Conservation (phyloP, 257 asterid species). For the Solanum virginianum region DNA sequence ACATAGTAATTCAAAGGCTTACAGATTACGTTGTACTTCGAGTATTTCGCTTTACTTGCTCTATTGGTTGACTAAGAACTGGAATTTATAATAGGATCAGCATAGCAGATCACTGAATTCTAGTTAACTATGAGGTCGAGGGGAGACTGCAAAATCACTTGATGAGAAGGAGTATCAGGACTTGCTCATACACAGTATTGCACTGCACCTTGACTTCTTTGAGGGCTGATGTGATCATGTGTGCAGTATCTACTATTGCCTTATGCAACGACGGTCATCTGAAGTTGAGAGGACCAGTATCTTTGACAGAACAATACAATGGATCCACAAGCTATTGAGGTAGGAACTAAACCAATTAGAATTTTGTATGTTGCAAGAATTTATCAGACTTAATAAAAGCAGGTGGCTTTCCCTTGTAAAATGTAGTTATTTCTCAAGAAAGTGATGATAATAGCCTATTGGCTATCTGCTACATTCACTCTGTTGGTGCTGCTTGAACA, state of each 20-base stretch:
- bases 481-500: conserved; percentile 67
- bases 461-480: conserved; percentile 84
- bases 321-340: conserved; percentile 95
- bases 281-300: conserved; percentile 93
- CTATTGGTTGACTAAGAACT: neutral
- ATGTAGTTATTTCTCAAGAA: neutral
- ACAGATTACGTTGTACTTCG: neutral
- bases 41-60: neutral
- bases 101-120: conserved; percentile 62
- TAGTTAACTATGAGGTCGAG: conserved; percentile 48
- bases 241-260: conserved; percentile 90
- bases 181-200: conserved; percentile 79
- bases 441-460: conserved; percentile 25
- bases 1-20: conserved; percentile 38
- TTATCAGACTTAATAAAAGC: neutral
- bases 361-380: neutral
- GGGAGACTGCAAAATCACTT: conserved; percentile 85
- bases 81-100: conserved; percentile 40
- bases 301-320: conserved; percentile 78
- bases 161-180: conserved; percentile 92
- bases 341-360: conserved; percentile 10
- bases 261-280: conserved; percentile 84
- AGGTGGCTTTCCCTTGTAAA: neutral
- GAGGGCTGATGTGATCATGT: conserved; percentile 86
- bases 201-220: conserved; percentile 89